A percentile compares a stretch with the other conserved stretches of the same genome.
Evolutionary conservation across 345 rosid species (phyloP).

Genomic region (Syzygium jambos): DNA sequence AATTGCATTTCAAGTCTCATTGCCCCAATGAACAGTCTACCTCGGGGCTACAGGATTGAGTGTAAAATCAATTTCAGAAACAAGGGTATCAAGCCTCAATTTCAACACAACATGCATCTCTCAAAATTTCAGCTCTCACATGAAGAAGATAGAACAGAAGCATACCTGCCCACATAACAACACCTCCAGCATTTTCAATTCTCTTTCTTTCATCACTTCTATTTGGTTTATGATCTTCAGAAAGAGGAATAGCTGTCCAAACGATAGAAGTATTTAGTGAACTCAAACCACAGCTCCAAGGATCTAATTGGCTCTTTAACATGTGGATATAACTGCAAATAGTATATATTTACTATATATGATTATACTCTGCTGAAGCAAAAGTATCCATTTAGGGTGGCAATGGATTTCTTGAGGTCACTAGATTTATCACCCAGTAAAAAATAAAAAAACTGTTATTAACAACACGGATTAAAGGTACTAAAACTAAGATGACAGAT

Average conservation of each 20-base stretch:
- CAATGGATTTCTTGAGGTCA: not conserved
- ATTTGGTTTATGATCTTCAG: constrained; percentile 99
- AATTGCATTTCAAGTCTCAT: not conserved
- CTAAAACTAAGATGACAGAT: not conserved
- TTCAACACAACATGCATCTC: not conserved
- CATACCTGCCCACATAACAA: constrained; percentile 99
- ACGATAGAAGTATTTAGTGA: not conserved
- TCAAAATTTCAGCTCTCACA: not conserved
- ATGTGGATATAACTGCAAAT: not conserved
- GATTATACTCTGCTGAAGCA: not conserved
- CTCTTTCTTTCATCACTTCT: constrained; percentile 97
- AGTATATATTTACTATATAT: not conserved
- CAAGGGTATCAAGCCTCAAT: not conserved
- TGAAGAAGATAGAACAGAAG: not conserved
- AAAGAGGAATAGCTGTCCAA: constrained; percentile 70
- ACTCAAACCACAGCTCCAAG: not conserved
- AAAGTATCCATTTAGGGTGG: not conserved
- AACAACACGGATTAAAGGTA: not conserved
- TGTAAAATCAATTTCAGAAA: not conserved
- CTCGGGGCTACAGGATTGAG: not conserved
- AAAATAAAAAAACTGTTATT: not conserved
- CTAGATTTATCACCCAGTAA: not conserved
- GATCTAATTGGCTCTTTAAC: not conserved
- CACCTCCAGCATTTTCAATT: constrained; percentile 94
- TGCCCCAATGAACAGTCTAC: not conserved